A percentile compares a stretch with the other conserved stretches of the same genome.
Evolutionary conservation across 176 grass and related monocot species (phyloP).

Genomic region (Rhynchospora pubera): DNA sequence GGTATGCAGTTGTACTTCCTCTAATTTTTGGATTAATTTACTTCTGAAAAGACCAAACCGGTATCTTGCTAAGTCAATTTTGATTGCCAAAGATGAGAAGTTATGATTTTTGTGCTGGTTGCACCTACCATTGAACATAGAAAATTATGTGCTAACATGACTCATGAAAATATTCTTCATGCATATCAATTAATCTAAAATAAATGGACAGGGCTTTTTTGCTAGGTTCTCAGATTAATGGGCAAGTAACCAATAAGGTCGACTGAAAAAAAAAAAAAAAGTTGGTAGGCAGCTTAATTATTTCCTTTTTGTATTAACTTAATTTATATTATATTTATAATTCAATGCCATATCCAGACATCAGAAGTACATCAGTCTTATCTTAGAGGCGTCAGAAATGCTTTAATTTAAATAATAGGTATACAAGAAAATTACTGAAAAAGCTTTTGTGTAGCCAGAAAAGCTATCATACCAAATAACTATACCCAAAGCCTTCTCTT

Average conservation of each 20-base stretch:
- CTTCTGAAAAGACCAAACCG: neutral
- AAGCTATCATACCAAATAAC: neutral
- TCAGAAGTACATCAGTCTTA: neutral
- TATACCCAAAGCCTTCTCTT: neutral
- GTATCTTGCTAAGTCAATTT: slow-evolving; percentile 16
- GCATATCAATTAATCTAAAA: neutral
- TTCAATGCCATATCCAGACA: neutral
- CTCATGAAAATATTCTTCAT: neutral
- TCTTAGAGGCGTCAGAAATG: neutral
- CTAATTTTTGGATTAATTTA: slow-evolving; percentile 22
- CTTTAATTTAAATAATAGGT: neutral
- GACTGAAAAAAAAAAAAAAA: neutral
- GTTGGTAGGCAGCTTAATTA: neutral
- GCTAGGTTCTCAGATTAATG: neutral
- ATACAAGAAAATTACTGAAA: neutral
- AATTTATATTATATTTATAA: neutral
- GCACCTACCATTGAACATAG: neutral
- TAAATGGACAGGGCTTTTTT: neutral
- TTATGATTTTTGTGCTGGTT: neutral
- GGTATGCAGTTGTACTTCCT: slow-evolving; percentile 41
- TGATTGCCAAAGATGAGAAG: neutral
- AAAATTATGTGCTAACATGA: neutral
- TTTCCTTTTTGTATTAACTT: neutral
- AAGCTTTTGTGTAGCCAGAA: neutral
- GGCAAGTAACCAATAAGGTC: neutral